phyloP scores from a whole-genome alignment of 164 flowering plant genomes.

The Berberis vulgaris region DNA sequence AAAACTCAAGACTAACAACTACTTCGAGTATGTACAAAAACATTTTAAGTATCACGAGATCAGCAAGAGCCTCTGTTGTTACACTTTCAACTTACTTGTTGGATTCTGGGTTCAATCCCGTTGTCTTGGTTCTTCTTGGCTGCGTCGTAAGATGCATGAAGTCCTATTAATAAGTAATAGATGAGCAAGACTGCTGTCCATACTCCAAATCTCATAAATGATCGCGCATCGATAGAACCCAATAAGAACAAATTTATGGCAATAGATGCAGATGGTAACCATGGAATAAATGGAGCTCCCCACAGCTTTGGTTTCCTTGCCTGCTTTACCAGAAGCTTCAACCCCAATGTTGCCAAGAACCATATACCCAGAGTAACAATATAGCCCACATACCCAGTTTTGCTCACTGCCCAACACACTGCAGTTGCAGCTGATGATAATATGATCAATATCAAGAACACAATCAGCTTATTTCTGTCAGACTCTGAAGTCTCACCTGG shows the following conservation, averaged over 20 bases:
- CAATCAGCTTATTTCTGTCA: constrained; percentile 30
- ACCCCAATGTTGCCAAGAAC: constrained; percentile 37
- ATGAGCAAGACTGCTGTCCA: constrained; percentile 36
- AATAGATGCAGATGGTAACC: constrained; percentile 49
- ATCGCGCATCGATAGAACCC: constrained; percentile 41
- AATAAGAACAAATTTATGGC: constrained; percentile 51
- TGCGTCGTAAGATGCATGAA: constrained; percentile 55
- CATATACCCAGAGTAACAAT: constrained; percentile 25
- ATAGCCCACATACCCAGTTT: constrained; percentile 35
- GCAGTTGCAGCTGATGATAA: constrained; percentile 35
- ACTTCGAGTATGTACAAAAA: no score
- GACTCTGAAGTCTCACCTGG: constrained; percentile 23
- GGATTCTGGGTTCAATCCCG: not conserved
- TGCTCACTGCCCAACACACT: constrained; percentile 22
- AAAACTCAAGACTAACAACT: no score
- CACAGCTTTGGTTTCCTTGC: constrained; percentile 44
- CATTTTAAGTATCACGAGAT: no score
- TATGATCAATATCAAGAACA: constrained; percentile 27
- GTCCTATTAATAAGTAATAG: constrained; percentile 44
- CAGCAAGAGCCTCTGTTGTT: no score
- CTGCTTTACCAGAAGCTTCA: constrained; percentile 25
- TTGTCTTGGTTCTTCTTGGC: constrained; percentile 20
- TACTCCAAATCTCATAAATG: constrained; percentile 40
- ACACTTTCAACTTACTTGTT: no score
- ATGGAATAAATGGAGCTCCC: constrained; percentile 61